phyloP scores from a whole-genome alignment of 768 basidiomycete species.

The Pleurotus salmoneostramineus region DNA sequence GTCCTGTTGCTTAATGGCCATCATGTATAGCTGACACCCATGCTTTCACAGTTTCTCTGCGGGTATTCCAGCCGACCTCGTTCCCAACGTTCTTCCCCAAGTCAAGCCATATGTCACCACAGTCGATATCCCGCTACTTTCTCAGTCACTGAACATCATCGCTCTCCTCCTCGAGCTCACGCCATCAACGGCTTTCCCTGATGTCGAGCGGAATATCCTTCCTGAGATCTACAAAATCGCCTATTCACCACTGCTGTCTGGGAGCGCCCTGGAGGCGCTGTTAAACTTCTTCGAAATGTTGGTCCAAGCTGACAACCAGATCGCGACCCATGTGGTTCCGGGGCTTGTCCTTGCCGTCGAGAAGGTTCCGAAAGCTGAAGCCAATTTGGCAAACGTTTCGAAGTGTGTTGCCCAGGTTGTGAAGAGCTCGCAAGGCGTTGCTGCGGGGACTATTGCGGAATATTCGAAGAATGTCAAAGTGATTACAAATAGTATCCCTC shows the following conservation, averaged over 20 bases:
- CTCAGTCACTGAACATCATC: slow-evolving; percentile 64
- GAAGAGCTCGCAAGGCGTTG: slow-evolving; percentile 60
- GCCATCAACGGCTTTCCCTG: slow-evolving; percentile 66
- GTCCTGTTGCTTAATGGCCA: neutral
- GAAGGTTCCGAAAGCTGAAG: slow-evolving; percentile 57
- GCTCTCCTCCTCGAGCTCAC: slow-evolving; percentile 67
- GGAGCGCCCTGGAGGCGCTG: slow-evolving; percentile 75
- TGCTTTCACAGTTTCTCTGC: slow-evolving; percentile 27
- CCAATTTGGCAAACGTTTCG: slow-evolving; percentile 69
- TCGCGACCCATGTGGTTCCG: slow-evolving; percentile 78
- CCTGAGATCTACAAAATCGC: slow-evolving; percentile 65
- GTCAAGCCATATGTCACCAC: slow-evolving; percentile 74
- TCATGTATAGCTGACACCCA: neutral
- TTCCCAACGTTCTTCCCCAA: slow-evolving; percentile 62
- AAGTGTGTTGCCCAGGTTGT: slow-evolving; percentile 85
- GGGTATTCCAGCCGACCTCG: slow-evolving; percentile 52
- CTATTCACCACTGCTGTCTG: slow-evolving; percentile 75
- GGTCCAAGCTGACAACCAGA: slow-evolving; percentile 78
- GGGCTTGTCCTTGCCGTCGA: slow-evolving; percentile 65
- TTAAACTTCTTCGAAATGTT: slow-evolving; percentile 79
- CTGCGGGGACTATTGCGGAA: slow-evolving; percentile 81
- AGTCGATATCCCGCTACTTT: slow-evolving; percentile 73
- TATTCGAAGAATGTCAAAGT: slow-evolving; percentile 83
- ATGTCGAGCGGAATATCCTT: slow-evolving; percentile 69
- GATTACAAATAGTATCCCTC: slow-evolving; percentile 9